Evolutionary conservation across 2,329 filamentous ascomycete species (phyloP).

Genomic region (Hypoxylon sp.): DNA sequence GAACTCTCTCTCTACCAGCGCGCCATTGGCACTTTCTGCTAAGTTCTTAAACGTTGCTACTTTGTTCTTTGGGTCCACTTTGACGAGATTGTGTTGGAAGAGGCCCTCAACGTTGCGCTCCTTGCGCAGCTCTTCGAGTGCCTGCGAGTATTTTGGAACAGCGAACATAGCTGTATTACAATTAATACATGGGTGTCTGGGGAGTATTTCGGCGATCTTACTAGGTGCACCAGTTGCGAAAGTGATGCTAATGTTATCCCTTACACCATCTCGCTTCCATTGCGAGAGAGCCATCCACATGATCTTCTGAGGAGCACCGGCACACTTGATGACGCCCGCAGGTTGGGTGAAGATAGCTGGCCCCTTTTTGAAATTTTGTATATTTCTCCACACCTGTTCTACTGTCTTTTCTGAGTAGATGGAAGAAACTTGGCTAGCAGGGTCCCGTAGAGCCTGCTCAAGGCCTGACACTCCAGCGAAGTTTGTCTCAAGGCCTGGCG

Average conservation of each 20-base stretch:
- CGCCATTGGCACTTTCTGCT: constrained; percentile 49
- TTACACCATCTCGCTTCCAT: constrained; percentile 56
- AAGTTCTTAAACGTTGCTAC: constrained; percentile 57
- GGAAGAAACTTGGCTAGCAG: constrained; percentile 55
- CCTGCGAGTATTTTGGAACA: constrained; percentile 58
- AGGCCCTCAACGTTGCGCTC: constrained; percentile 57
- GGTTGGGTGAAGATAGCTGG: constrained; percentile 59
- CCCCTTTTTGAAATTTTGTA: constrained; percentile 56
- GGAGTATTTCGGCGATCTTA: constrained; percentile 30
- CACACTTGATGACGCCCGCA: constrained; percentile 58
- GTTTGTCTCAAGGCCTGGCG: constrained; percentile 57
- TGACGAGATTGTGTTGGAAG: constrained; percentile 58
- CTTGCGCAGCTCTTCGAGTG: constrained; percentile 54
- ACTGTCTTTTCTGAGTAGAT: constrained; percentile 57
- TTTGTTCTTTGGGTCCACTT: constrained; percentile 55
- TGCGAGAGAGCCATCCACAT: constrained; percentile 59
- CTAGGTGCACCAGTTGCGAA: constrained; percentile 56
- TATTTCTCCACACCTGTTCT: constrained; percentile 56
- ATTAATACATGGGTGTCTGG: constrained; percentile 31
- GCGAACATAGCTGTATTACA: constrained; percentile 55
- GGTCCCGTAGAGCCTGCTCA: constrained; percentile 54
- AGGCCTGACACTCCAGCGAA: constrained; percentile 56
- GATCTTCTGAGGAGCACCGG: constrained; percentile 59
- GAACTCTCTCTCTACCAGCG: constrained; percentile 54
- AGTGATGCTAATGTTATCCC: constrained; percentile 52